Conservation (phyloP, 1,139 yeast species). For the Oligophagozyma castellii region DNA sequence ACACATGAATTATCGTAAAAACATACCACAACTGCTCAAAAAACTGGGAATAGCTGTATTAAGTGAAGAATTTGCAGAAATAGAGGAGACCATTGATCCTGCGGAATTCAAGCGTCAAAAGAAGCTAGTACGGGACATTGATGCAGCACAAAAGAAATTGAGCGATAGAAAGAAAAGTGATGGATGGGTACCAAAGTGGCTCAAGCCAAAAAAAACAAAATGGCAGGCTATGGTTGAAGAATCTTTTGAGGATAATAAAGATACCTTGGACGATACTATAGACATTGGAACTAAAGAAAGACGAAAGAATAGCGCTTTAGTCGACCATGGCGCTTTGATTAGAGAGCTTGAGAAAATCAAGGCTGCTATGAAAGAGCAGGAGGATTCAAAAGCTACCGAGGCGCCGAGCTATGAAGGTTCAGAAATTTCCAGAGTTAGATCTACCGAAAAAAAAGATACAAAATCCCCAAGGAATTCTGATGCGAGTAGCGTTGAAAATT, state of each 20-base stretch:
- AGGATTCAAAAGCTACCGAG: background rate
- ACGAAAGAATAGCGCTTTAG: slow-evolving; percentile 14
- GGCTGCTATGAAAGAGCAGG: slow-evolving; percentile 14
- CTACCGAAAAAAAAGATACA: background rate
- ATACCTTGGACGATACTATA: slow-evolving; percentile 6
- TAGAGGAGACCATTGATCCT: slow-evolving; percentile 83
- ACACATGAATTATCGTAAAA: slow-evolving; percentile 92
- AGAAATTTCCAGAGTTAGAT: background rate
- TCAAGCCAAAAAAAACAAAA: slow-evolving; percentile 46
- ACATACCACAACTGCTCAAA: slow-evolving; percentile 69
- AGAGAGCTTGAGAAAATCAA: slow-evolving; percentile 16
- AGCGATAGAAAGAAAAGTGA: slow-evolving; percentile 30
- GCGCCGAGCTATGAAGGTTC: background rate
- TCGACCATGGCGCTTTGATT: slow-evolving; percentile 21
- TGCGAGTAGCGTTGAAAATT: background rate
- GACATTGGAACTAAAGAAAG: slow-evolving; percentile 5
- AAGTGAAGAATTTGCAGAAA: slow-evolving; percentile 86
- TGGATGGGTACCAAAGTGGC: slow-evolving; percentile 47
- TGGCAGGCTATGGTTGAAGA: slow-evolving; percentile 79
- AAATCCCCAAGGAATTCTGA: too few relatives aligned
- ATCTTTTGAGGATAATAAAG: slow-evolving; percentile 15
- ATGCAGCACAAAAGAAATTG: slow-evolving; percentile 61
- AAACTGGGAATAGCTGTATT: slow-evolving; percentile 67
- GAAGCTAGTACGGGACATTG: slow-evolving; percentile 68
- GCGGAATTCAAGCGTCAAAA: slow-evolving; percentile 73